Conservation (phyloP, 257 asterid species). For the Petunia secreta region DNA sequence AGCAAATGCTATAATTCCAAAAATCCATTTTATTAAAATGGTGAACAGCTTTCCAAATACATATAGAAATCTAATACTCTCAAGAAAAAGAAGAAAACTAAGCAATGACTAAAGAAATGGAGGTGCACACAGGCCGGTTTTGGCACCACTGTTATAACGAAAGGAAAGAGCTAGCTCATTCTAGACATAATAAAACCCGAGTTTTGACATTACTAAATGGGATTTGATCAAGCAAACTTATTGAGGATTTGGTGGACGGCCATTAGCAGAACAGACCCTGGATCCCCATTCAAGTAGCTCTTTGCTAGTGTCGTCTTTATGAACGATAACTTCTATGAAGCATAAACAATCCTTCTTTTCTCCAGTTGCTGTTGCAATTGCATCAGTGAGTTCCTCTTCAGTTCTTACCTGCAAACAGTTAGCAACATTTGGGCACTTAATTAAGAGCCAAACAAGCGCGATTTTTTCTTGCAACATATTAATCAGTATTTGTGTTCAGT, state of each 20-base stretch:
- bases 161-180: neutral
- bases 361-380: constrained; percentile 54
- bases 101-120: too few species aligned
- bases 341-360: constrained; percentile 60
- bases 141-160: too few species aligned
- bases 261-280: constrained; percentile 65
- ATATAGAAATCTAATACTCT: neutral
- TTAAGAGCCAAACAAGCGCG: neutral
- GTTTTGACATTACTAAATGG: neutral
- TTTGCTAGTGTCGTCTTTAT: constrained; percentile 73
- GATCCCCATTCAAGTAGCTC: constrained; percentile 85
- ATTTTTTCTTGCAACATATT: too few species aligned
- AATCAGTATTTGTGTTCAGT: neutral
- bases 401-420: constrained; percentile 43
- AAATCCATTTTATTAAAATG: constrained; percentile 13
- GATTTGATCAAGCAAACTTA: neutral
- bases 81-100: too few species aligned
- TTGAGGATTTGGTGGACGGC: constrained; percentile 77
- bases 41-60: neutral
- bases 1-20: neutral
- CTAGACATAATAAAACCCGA: neutral
- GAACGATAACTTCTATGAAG: constrained; percentile 69
- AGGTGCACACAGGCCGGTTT: too few species aligned
- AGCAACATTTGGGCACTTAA: neutral
- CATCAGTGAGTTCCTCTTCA: constrained; percentile 62